These are phyloP conservation scores for Pseudopithomyces maydicus DNA, from an alignment of 2,329 filamentous ascomycete species.

Conservation along the genomic window DNA sequence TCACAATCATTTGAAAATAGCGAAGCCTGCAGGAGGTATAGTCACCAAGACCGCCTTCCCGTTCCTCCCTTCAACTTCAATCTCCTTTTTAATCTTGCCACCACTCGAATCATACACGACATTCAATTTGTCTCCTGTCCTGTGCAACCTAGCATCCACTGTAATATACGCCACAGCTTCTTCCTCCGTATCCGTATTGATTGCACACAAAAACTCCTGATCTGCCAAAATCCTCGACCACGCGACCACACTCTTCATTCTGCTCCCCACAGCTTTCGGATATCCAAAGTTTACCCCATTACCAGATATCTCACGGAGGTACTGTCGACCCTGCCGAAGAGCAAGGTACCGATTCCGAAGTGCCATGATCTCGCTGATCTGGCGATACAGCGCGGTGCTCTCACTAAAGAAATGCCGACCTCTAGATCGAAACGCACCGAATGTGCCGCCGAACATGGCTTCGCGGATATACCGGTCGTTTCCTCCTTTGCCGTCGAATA, in stretches of 20 bases:
- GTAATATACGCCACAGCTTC: conserved; percentile 18
- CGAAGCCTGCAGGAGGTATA: conserved; percentile 19
- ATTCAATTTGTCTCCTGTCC: conserved; percentile 2
- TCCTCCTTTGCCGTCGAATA: conserved; percentile 21
- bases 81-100: not conserved
- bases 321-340: conserved; percentile 20
- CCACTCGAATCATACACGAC: conserved; percentile 13
- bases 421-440: conserved; percentile 26
- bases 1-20: conserved; percentile 13
- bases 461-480: conserved; percentile 29
- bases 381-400: conserved; percentile 7
- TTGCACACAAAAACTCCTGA: conserved; percentile 23
- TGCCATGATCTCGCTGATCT: conserved; percentile 13
- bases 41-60: conserved; percentile 12
- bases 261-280: conserved; percentile 9
- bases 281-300: conserved; percentile 17
- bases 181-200: conserved; percentile 21
- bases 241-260: conserved; percentile 21
- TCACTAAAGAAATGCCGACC: conserved; percentile 25
- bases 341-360: conserved; percentile 11
- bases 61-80: conserved; percentile 9
- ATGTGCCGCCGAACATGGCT: conserved; percentile 26
- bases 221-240: conserved; percentile 27
- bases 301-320: conserved; percentile 21
- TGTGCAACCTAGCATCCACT: conserved; percentile 20